Conservation (phyloP, 768 basidiomycete species). For the Stropharia rugosoannulata region DNA sequence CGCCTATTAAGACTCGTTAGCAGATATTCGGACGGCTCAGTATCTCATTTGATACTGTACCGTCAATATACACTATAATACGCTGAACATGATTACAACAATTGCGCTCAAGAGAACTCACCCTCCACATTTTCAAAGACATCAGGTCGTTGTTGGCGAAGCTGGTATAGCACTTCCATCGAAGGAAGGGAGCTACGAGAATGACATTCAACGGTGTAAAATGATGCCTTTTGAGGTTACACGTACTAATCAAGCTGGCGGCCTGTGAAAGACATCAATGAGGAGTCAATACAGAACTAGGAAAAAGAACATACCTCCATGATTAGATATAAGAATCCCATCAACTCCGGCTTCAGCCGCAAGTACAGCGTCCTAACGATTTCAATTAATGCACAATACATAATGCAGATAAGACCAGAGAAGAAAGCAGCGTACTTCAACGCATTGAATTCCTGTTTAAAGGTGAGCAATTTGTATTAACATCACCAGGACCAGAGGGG, state of each 20-base stretch:
- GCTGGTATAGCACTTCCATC: slow-evolving; percentile 72
- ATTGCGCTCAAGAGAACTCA: not conserved
- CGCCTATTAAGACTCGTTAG: slow-evolving; percentile 36
- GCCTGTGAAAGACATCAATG: slow-evolving; percentile 26
- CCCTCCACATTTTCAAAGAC: slow-evolving; percentile 20
- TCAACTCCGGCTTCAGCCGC: slow-evolving; percentile 83
- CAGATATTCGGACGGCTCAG: not conserved
- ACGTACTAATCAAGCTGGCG: slow-evolving; percentile 80
- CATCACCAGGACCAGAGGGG: not conserved
- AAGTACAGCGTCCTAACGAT: slow-evolving; percentile 73
- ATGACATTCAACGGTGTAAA: slow-evolving; percentile 18
- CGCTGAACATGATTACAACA: slow-evolving; percentile 7
- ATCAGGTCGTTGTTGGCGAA: slow-evolving; percentile 50
- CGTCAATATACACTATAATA: slow-evolving; percentile 79
- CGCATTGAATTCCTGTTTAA: slow-evolving; percentile 65
- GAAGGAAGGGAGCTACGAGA: slow-evolving; percentile 66
- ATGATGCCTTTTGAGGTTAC: not conserved
- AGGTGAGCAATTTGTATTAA: not conserved
- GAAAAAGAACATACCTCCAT: slow-evolving; percentile 61
- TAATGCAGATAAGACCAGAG: not conserved
- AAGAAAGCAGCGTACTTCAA: slow-evolving; percentile 42
- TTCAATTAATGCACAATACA: too few species aligned
- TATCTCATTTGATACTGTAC: slow-evolving; percentile 28
- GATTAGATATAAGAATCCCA: slow-evolving; percentile 88
- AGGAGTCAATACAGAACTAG: too few species aligned